Percentiles rank a stretch among this genome's conserved stretches.
Conservation (phyloP, 2,329 filamentous ascomycete species). For the Xylariaceae sp. region DNA sequence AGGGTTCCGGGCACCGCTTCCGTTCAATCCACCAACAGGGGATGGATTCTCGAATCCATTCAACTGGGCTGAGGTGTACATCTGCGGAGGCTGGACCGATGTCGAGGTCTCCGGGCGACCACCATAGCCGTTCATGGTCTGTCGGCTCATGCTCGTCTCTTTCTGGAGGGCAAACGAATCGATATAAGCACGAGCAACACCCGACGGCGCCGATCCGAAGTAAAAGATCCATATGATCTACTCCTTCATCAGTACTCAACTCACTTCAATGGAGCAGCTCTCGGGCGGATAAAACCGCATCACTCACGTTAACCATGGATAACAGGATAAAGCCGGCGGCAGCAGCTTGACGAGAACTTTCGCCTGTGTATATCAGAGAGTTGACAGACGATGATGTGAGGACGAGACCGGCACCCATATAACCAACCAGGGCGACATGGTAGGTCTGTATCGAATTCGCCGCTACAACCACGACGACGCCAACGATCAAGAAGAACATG, state of each 20-base stretch:
- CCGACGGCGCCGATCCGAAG: conserved; percentile 87
- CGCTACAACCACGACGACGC: conserved; percentile 75
- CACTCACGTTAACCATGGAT: conserved; percentile 82
- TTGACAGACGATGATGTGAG: conserved; percentile 84
- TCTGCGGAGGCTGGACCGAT: conserved; percentile 75
- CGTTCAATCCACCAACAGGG: conserved; percentile 66
- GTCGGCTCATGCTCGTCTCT: conserved; percentile 63
- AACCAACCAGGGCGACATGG: conserved; percentile 85
- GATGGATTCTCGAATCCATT: conserved; percentile 96
- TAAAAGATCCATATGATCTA: conserved; percentile 99
- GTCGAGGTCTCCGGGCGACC: conserved; percentile 78
- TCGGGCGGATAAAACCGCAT: neutral
- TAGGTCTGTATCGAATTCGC: conserved; percentile 83
- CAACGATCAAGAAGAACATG: conserved; percentile 75
- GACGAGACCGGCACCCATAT: conserved; percentile 75
- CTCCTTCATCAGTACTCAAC: conserved; percentile 2
- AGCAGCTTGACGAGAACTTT: conserved; percentile 73
- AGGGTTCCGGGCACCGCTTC: conserved; percentile 44
- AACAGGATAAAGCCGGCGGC: conserved; percentile 91
- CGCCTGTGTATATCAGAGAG: conserved; percentile 70
- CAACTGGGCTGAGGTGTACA: conserved; percentile 94
- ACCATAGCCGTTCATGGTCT: conserved; percentile 69
- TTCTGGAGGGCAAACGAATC: conserved; percentile 95
- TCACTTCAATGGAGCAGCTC: neutral
- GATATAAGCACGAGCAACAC: conserved; percentile 80